Conservation (phyloP, 106 monocot species). For the Apostasia ramifera region DNA sequence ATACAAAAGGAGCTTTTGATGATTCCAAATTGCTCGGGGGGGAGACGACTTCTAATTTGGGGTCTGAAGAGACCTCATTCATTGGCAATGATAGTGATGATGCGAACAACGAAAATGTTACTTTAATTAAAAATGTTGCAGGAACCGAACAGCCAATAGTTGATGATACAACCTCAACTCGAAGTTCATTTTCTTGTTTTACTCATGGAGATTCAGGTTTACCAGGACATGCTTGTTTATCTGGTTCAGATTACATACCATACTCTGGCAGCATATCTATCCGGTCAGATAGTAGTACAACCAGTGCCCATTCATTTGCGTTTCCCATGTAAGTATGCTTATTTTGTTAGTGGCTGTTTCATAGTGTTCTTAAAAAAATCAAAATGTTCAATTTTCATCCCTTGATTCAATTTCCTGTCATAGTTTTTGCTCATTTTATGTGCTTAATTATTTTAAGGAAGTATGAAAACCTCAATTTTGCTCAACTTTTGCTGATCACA, state of each 20-base stretch:
- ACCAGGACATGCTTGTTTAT: constrained; percentile 21
- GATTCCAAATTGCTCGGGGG: not conserved
- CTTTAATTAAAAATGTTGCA: not conserved
- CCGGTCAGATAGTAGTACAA: constrained; percentile 79
- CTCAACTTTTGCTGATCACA: too few relatives aligned
- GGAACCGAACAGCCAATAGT: constrained; percentile 4
- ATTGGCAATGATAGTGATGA: not conserved
- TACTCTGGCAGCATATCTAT: constrained; percentile 76
- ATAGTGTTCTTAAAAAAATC: too few relatives aligned
- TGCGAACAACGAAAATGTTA: not conserved
- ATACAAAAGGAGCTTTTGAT: not conserved
- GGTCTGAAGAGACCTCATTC: not conserved
- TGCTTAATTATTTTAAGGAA: too few relatives aligned
- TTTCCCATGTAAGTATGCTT: constrained; percentile 73
- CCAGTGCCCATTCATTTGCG: constrained; percentile 82
- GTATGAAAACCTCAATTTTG: too few relatives aligned
- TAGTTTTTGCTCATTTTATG: too few relatives aligned
- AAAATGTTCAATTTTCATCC: too few relatives aligned
- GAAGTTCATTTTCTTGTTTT: constrained; percentile 27
- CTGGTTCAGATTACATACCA: constrained; percentile 48
- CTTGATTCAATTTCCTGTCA: too few relatives aligned
- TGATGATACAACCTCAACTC: constrained; percentile 19
- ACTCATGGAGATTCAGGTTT: constrained; percentile 25
- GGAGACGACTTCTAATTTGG: not conserved
- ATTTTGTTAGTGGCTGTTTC: too few relatives aligned